Evolutionary conservation across 148 eudicot genomes (phyloP).

Genomic region (Chenopodium formosanum): DNA sequence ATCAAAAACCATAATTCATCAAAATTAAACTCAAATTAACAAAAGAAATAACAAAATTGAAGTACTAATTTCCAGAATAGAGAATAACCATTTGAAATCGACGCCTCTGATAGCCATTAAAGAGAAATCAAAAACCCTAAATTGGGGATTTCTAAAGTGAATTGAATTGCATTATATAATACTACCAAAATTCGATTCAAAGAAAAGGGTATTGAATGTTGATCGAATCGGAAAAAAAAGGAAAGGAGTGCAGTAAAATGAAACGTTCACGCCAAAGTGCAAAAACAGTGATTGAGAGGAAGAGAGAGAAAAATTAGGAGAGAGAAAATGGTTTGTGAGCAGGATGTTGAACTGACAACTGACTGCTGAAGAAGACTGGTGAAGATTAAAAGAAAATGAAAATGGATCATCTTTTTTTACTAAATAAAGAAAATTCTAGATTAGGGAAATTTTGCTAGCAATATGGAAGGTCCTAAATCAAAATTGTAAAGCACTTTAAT

Average conservation of each 20-base stretch:
- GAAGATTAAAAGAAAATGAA: neutral
- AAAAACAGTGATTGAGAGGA: neutral
- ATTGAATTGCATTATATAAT: constrained; percentile 12
- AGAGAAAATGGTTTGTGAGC: neutral
- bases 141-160: constrained; percentile 1
- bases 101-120: constrained; percentile 37
- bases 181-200: too few species aligned
- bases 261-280: neutral
- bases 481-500: too few species aligned
- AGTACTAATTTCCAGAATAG: neutral
- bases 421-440: too few species aligned
- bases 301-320: neutral
- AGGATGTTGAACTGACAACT: constrained; percentile 12
- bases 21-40: neutral
- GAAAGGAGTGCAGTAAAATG: neutral
- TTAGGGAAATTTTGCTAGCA: too few species aligned
- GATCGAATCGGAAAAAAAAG: neutral
- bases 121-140: neutral
- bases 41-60: neutral
- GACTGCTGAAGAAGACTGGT: neutral
- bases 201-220: neutral
- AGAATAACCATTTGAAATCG: constrained; percentile 72
- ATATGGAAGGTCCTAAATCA: too few species aligned
- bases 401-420: too few species aligned
- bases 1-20: neutral